Evolutionary conservation across 2,329 filamentous ascomycete species (phyloP).

Genomic region (Akanthomyces uredinophilus): DNA sequence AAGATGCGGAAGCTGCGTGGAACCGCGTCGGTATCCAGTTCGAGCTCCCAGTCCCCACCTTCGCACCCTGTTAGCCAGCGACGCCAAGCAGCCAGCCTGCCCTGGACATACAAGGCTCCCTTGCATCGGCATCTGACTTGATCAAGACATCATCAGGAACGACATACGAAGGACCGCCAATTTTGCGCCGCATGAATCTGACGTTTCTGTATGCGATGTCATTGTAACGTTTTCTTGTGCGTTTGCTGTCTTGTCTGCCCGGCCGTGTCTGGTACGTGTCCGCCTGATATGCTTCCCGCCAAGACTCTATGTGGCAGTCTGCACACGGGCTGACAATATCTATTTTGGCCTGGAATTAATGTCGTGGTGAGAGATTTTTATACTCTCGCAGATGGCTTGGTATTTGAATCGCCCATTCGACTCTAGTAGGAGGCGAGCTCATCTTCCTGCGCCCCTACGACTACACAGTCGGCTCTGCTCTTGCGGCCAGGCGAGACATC

Average conservation of each 20-base stretch:
- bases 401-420: background rate
- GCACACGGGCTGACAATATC: background rate
- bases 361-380: background rate
- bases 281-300: background rate
- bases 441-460: background rate
- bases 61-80: conserved; percentile 3
- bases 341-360: background rate
- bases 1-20: background rate
- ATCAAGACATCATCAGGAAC: background rate
- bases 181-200: background rate
- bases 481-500: background rate
- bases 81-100: background rate
- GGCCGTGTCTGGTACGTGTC: background rate
- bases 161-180: background rate
- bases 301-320: background rate
- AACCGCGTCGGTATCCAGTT: background rate
- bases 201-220: background rate
- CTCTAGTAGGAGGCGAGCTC: background rate
- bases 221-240: background rate
- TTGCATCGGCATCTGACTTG: background rate
- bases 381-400: background rate
- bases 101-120: background rate
- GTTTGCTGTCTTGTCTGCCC: background rate
- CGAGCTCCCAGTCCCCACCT: conserved; percentile 6
- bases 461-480: background rate